phyloP scores from a whole-genome alignment of 495 filamentous ascomycete species.

The Saxophila tyrrhenica region DNA sequence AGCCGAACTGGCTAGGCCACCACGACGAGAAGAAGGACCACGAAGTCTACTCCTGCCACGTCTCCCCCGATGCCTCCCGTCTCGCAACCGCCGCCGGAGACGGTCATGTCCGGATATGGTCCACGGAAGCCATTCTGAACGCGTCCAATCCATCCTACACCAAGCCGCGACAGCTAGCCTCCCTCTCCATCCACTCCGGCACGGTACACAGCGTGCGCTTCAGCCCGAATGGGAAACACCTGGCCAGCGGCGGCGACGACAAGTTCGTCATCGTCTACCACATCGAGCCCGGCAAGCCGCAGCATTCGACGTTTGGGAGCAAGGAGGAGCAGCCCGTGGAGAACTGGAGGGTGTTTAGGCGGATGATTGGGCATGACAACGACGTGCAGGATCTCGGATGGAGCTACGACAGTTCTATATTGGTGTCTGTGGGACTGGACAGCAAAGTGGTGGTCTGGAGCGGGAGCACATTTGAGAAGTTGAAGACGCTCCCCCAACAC shows the following conservation, averaged over 20 bases:
- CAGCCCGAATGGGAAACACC: constrained; percentile 80
- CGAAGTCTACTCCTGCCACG: constrained; percentile 94
- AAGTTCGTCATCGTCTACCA: constrained; percentile 96
- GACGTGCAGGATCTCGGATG: constrained; percentile 97
- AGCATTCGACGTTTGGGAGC: constrained; percentile 66
- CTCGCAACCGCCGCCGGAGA: constrained; percentile 93
- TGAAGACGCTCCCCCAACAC: constrained; percentile 82
- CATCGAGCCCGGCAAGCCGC: constrained; percentile 67
- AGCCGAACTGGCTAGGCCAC: constrained; percentile 80
- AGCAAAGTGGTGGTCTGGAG: constrained; percentile 98
- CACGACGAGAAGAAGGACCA: constrained; percentile 90
- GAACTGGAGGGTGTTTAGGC: constrained; percentile 89
- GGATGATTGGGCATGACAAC: constrained; percentile 93
- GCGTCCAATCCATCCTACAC: constrained; percentile 52
- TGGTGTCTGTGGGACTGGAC: constrained; percentile 93
- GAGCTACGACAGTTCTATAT: constrained; percentile 89
- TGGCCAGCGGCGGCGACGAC: constrained; percentile 94
- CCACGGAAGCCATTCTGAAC: constrained; percentile 81
- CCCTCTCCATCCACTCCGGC: constrained; percentile 94
- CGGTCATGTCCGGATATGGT: constrained; percentile 96
- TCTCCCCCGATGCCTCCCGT: constrained; percentile 84
- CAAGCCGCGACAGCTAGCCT: constrained; percentile 87
- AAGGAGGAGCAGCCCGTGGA: constrained; percentile 89
- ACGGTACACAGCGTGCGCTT: constrained; percentile 96
- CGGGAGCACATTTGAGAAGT: constrained; percentile 91